Evolutionary conservation across 2,329 filamentous ascomycete species (phyloP), one percentile per base, ranked within the genome.

Genomic region (Curvularia sp.): DNA sequence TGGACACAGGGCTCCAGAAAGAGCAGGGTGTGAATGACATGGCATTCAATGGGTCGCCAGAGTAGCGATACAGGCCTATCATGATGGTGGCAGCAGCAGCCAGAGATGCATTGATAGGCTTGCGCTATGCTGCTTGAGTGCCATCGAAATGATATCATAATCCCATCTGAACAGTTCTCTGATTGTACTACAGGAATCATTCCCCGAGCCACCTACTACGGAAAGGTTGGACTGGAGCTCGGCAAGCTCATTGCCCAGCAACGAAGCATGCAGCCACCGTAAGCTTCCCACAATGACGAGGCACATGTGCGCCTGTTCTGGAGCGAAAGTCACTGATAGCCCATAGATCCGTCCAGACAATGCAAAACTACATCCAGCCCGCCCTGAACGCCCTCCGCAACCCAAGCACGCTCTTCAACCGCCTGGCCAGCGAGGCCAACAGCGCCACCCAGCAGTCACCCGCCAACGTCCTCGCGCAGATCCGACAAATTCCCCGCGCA

Each of bases 201-300:
- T 69, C 95, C 95, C 70, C 88, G 89, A 63, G 89, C 93, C 65
- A 77, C 96, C 77, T 97, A 97, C 87, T 99, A 98, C 85, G 88
- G 89, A 74, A 91, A 88, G 79, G 94, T 98, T 76, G 90, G 85
- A 72, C 82, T 93, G 66, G 95, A 99, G 85, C 85, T 98, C 61
- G 86, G 86, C 77, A 96, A 91, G 86, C 85, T 97, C 69, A 87
- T 98, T 68, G 92, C 93, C 84, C 87, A 88, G 73, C 89, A 88
- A 79, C 93, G 94, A 81, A 91, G 90, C 83, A 97, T 99, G 93
- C 84, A 85, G 76, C 93, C 92, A 81, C 95, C 95, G 95, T 99
- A 90, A 88, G 93, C 60, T 39, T 53, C 24, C 33, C 24, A 49
- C 13, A 26, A 30, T 18, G 20, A 31, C 28, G 9, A 13, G 33